Evolutionary conservation across 2,329 filamentous ascomycete species (phyloP).

Genomic region (Paecilomyces niveus): DNA sequence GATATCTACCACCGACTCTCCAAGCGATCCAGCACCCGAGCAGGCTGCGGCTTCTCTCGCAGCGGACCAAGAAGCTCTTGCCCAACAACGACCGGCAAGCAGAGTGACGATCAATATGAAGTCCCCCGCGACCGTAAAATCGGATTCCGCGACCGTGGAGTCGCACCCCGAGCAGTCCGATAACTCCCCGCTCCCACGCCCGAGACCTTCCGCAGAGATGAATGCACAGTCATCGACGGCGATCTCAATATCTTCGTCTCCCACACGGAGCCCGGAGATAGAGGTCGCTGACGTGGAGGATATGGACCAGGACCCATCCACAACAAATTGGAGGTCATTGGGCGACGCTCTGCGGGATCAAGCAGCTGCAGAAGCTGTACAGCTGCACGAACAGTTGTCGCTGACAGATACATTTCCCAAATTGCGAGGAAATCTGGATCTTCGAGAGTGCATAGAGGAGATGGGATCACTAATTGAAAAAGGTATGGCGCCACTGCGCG

Average conservation of each 20-base stretch:
- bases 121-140: conserved; percentile 20
- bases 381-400: conserved; percentile 24
- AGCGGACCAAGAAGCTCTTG: conserved; percentile 20
- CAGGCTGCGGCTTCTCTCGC: conserved; percentile 21
- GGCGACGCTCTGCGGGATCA: conserved; percentile 26
- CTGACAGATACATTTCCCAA: conserved; percentile 32
- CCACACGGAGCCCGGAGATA: conserved; percentile 40
- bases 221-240: conserved; percentile 17
- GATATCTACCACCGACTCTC: conserved; percentile 23
- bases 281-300: conserved; percentile 45
- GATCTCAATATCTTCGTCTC: conserved; percentile 38
- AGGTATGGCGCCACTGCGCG: conserved; percentile 17
- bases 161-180: conserved; percentile 9
- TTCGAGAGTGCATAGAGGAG: conserved; percentile 26
- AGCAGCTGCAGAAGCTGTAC: conserved; percentile 24
- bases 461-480: conserved; percentile 29
- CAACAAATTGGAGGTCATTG: conserved; percentile 37
- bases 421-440: conserved; percentile 17
- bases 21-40: conserved; percentile 10
- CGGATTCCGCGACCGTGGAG: conserved; percentile 9
- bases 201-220: conserved; percentile 9
- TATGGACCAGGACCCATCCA: conserved; percentile 40
- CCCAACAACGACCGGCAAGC: conserved; percentile 30
- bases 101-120: conserved; percentile 44
- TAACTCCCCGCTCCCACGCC: conserved; percentile 7